A percentile compares a stretch with the other conserved stretches of the same genome.
Conservation (phyloP, 306 rosid genomes). For the Dalbergia oliveri region DNA sequence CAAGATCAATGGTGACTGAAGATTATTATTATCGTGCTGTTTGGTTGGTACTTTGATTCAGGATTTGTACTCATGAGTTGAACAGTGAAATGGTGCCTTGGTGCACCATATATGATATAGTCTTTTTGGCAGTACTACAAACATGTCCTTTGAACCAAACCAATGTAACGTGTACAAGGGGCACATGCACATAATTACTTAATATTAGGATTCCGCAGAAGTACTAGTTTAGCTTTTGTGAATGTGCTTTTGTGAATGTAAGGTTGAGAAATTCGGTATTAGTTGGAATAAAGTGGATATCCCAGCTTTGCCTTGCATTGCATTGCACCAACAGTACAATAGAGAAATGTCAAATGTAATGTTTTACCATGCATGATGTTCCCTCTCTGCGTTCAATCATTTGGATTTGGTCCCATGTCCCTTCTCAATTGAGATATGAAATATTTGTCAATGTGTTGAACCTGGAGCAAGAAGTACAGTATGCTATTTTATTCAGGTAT, state of each 20-base stretch:
- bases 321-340: conserved; percentile 41
- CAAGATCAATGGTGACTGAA: conserved; percentile 52
- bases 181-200: neutral
- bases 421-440: neutral
- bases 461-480: neutral
- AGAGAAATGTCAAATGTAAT: conserved; percentile 51
- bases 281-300: conserved; percentile 37
- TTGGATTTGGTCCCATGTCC: neutral
- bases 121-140: conserved; percentile 15
- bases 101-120: conserved; percentile 1
- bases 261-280: conserved; percentile 52
- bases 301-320: conserved; percentile 37
- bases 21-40: neutral
- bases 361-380: neutral
- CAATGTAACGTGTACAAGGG: conserved; percentile 39
- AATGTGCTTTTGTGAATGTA: conserved; percentile 55
- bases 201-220: conserved; percentile 30
- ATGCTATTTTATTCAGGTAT: neutral
- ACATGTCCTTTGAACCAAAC: conserved; percentile 18
- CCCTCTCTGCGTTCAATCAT: conserved; percentile 2
- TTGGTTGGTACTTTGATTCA: conserved; percentile 26
- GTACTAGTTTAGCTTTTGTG: conserved; percentile 46
- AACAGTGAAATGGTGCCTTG: conserved; percentile 14
- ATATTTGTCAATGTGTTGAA: neutral
- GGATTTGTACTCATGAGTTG: conserved; percentile 18